These are phyloP conservation scores for Serendipita sp. DNA, from an alignment of 768 basidiomycete genomes.

Conservation along the genomic window DNA sequence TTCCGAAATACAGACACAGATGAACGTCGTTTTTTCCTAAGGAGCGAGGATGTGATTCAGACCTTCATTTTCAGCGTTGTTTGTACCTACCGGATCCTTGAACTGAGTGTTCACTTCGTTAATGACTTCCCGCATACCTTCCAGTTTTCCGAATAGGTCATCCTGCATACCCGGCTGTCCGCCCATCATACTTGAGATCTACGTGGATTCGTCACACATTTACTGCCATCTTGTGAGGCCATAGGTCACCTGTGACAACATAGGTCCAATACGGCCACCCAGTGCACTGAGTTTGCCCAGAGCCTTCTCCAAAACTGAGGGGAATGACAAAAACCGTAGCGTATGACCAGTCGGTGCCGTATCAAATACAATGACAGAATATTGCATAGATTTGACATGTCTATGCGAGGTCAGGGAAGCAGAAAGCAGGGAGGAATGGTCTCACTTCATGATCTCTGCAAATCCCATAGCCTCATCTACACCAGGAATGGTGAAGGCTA, in stretches of 20 bases:
- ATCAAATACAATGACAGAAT: constrained; percentile 99
- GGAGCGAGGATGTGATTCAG: neutral
- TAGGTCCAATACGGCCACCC: constrained; percentile 91
- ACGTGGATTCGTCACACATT: neutral
- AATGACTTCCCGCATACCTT: constrained; percentile 91
- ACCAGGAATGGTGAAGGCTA: constrained; percentile 97
- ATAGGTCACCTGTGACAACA: constrained; percentile 60
- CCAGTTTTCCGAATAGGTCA: constrained; percentile 97
- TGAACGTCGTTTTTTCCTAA: constrained; percentile 96
- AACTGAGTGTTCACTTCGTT: constrained; percentile 99
- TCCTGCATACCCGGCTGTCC: constrained; percentile 80
- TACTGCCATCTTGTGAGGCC: neutral
- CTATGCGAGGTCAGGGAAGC: constrained; percentile 24
- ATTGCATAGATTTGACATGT: constrained; percentile 99
- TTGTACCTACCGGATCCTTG: constrained; percentile 75
- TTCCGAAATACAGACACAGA: constrained; percentile 97
- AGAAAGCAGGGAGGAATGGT: constrained; percentile 10
- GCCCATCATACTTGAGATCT: constrained; percentile 97
- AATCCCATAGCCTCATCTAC: constrained; percentile 99
- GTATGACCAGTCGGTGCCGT: constrained; percentile 99
- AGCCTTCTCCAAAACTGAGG: constrained; percentile 92
- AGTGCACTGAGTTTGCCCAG: constrained; percentile 84
- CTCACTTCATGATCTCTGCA: constrained; percentile 98
- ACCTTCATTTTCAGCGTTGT: neutral
- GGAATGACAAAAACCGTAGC: constrained; percentile 96